Conservation (phyloP, 305 asterid species). For the Withania somnifera region DNA sequence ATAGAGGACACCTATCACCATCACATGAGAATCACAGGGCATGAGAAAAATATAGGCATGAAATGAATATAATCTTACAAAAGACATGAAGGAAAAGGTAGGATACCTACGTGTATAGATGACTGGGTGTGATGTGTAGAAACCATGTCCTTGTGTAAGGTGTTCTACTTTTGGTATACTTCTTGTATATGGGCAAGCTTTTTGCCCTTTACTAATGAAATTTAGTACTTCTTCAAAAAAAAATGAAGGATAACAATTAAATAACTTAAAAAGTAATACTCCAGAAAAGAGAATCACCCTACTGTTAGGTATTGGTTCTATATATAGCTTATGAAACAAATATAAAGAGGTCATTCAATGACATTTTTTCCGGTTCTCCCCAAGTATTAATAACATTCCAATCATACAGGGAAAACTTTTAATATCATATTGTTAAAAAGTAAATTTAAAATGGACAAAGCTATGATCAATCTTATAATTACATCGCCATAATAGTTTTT, state of each 20-base stretch:
- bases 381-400: neutral
- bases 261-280: neutral
- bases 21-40: neutral
- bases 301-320: neutral
- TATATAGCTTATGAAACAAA: neutral
- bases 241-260: neutral
- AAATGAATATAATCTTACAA: neutral
- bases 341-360: neutral
- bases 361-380: neutral
- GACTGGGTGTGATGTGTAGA: no score
- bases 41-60: neutral
- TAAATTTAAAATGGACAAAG: neutral
- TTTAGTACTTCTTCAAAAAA: no score
- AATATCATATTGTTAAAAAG: neutral
- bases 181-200: no score
- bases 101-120: no score
- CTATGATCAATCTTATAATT: neutral
- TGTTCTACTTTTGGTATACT: no score
- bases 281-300: neutral
- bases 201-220: no score
- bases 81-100: no score
- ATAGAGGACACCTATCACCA: neutral
- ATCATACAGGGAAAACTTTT: neutral
- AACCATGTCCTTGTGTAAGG: no score
- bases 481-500: neutral